phyloP scores from a whole-genome alignment of 2,329 filamentous ascomycete genomes.

The Talaromyces pinophilus region DNA sequence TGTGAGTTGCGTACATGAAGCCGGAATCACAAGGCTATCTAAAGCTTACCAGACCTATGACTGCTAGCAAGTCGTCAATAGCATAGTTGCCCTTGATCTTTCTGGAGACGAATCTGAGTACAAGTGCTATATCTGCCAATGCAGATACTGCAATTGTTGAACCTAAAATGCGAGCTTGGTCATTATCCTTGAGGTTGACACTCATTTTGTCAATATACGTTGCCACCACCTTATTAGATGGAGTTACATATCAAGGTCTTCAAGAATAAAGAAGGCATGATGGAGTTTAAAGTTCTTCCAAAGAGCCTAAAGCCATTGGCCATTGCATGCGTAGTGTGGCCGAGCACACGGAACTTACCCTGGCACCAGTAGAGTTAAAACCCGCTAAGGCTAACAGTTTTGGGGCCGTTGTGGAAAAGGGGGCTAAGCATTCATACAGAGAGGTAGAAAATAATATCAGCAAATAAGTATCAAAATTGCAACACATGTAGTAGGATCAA shows the following conservation, averaged over 20 bases:
- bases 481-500: not conserved
- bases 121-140: slow-evolving; percentile 27
- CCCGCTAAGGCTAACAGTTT: not conserved
- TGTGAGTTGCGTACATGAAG: not conserved
- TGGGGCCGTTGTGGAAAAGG: not conserved
- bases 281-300: not conserved
- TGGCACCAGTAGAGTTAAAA: not conserved
- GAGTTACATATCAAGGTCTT: not conserved
- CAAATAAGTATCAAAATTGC: not conserved
- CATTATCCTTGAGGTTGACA: slow-evolving; percentile 14
- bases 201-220: slow-evolving; percentile 1
- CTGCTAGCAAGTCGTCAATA: not conserved
- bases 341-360: not conserved
- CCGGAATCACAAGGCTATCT: not conserved
- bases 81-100: slow-evolving; percentile 26
- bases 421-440: not conserved
- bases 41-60: not conserved
- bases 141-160: slow-evolving; percentile 12
- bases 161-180: slow-evolving; percentile 9
- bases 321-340: not conserved
- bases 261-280: not conserved
- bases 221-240: not conserved
- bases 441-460: not conserved
- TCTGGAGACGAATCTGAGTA: slow-evolving; percentile 31
- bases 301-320: not conserved